Conservation (phyloP, 768 basidiomycete species). For the Crassisporium funariophilum region DNA sequence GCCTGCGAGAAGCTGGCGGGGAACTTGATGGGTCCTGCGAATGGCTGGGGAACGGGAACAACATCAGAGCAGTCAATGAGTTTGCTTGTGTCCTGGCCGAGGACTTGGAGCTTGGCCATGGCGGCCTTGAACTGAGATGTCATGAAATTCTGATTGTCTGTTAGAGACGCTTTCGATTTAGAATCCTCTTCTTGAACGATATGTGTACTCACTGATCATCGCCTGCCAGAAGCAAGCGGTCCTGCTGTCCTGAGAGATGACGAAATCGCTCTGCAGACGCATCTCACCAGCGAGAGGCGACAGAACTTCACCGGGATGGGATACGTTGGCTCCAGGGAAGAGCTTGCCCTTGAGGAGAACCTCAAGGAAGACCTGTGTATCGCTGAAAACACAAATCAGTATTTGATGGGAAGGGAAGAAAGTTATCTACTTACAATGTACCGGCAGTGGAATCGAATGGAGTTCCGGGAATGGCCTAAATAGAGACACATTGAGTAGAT, state of each 20-base stretch:
- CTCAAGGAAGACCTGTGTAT: slow-evolving; percentile 39
- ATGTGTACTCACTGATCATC: slow-evolving; percentile 11
- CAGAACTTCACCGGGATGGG: slow-evolving; percentile 30
- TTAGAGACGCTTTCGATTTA: too few species aligned
- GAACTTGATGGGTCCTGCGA: slow-evolving; percentile 19
- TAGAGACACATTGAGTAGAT: background rate
- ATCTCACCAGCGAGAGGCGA: slow-evolving; percentile 39
- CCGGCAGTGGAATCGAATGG: slow-evolving; percentile 39
- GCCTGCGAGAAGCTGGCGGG: slow-evolving; percentile 19
- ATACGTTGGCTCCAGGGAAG: slow-evolving; percentile 16
- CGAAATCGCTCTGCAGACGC: slow-evolving; percentile 41
- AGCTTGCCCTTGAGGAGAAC: slow-evolving; percentile 24
- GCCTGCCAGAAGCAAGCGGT: slow-evolving; percentile 27
- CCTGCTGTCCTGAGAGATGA: slow-evolving; percentile 18
- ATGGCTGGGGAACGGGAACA: slow-evolving; percentile 15
- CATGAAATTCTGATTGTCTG: slow-evolving; percentile 25
- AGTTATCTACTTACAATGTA: slow-evolving; percentile 17
- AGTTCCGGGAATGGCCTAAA: slow-evolving; percentile 24
- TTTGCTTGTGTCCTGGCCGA: slow-evolving; percentile 27
- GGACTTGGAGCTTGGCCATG: slow-evolving; percentile 35
- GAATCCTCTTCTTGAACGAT: background rate
- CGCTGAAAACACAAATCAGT: slow-evolving; percentile 8
- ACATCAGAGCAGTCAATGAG: slow-evolving; percentile 41
- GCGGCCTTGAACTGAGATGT: slow-evolving; percentile 26
- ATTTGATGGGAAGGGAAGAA: background rate